Evolutionary conservation across 192 early-diverging fungal species (phyloP).

Genomic region (Gamsiella multidivaricata): DNA sequence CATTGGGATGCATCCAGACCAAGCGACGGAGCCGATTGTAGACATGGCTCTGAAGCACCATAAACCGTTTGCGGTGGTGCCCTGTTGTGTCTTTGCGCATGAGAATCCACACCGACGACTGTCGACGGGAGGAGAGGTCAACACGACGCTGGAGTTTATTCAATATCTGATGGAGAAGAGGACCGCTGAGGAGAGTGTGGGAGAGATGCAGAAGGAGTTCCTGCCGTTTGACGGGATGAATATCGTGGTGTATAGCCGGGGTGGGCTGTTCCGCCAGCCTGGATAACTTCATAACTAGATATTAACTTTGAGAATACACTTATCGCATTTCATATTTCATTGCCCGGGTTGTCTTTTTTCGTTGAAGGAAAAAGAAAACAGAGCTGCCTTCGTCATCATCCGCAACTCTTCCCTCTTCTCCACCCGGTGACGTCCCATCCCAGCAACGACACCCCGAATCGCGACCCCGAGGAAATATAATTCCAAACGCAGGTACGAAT

Average conservation of each 20-base stretch:
- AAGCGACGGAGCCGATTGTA: slow-evolving; percentile 70
- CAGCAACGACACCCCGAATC: neutral
- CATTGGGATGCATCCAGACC: slow-evolving; percentile 69
- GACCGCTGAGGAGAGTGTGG: neutral
- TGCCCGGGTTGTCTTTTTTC: neutral
- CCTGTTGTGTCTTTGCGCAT: slow-evolving; percentile 62
- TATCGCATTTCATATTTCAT: too few relatives aligned
- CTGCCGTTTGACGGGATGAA: slow-evolving; percentile 52
- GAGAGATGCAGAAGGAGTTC: slow-evolving; percentile 12
- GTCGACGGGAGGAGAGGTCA: slow-evolving; percentile 40
- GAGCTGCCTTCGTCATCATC: neutral
- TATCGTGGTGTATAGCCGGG: slow-evolving; percentile 24
- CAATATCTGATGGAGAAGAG: slow-evolving; percentile 59
- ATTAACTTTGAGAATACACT: too few relatives aligned
- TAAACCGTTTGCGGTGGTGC: slow-evolving; percentile 63
- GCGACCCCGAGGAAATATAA: slow-evolving; percentile 1
- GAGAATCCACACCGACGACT: slow-evolving; percentile 61
- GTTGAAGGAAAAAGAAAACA: neutral
- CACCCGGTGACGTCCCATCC: slow-evolving; percentile 23
- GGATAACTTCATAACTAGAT: too few relatives aligned
- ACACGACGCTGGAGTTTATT: slow-evolving; percentile 57
- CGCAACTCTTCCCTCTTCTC: neutral
- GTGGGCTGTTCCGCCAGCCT: too few relatives aligned
- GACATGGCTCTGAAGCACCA: slow-evolving; percentile 55
- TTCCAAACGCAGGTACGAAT: slow-evolving; percentile 12